Base-by-base conservation (phyloP, 495 filamentous ascomycete species). In the Thozetella sp. region DNA sequence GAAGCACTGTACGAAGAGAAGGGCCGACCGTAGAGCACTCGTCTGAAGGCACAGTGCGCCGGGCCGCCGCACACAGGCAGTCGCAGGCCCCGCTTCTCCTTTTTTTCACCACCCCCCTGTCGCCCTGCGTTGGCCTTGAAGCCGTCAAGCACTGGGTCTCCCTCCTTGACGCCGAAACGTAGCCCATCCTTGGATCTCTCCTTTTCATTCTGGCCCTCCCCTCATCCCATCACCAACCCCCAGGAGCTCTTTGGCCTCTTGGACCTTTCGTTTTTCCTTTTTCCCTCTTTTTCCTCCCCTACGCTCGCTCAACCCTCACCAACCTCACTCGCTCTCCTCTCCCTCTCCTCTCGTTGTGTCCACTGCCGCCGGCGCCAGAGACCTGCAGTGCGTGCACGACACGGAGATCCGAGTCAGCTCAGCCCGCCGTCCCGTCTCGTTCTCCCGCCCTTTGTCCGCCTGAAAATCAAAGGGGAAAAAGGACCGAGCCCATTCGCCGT, bases 201-300 rank as follows among this genome's bases (percentile, higher is more conserved):
- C 70, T 65, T 66, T 71, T 63, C 61, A n/a, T n/a, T n/a, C n/a
- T n/a, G n/a, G n/a, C n/a, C 63, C 58, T 69, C 69, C 63, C 61
- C 60, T 46, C 66, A 65, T 65, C 66, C 66, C 59, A 62, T 59
- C 62, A 48, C 9, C 43, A 48, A 13, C 43, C 63, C 60, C 64
- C 67, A 63, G 58, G 23, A 55, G 58, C 56, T 67, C 66, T 58
- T 61, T 59, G 50, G 43, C 4, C 43, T 48, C n/a, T 48, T 48
- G 43, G 10, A 15, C 24, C 53, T 56, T 54, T 54, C 58, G 43
- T 46, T 56, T 65, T 58, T 54, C 24, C 54, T 54, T 63, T 57
- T 60, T 66, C 61, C 59, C 62, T 57, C 53, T 24, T 60, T 63
- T 64, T 65, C 72, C 62, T 65, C 26, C 43, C 46, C 30, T 27